These are phyloP conservation scores for thale cress (Arabidopsis thaliana) DNA, from an alignment of 345 rosid genomes.

Conservation along the genomic window TAIR10.1 NC_003075.7:6771501-6772000, in stretches of 20 bases:
- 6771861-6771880: neutral
- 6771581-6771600: slow-evolving; percentile 29
- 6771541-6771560: neutral
- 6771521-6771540: neutral
- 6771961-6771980: neutral
- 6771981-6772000: neutral
- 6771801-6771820: slow-evolving; percentile 21
- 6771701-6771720: slow-evolving; percentile 22
- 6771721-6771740: slow-evolving; percentile 12
- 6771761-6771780: slow-evolving; percentile 34
- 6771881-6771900: slow-evolving; percentile 22
- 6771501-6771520: slow-evolving; percentile 1
- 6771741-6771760: slow-evolving; percentile 32
- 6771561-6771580: neutral
- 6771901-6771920: slow-evolving; percentile 18
- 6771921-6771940: neutral
- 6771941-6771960: neutral
- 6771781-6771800: slow-evolving; percentile 26
- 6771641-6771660: slow-evolving; percentile 26
- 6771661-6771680: slow-evolving; percentile 25
- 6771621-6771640: slow-evolving; percentile 35
- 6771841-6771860: slow-evolving; percentile 32
- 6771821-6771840: neutral
- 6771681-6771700: slow-evolving; percentile 13
- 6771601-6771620: slow-evolving; percentile 41